Base-by-base conservation (phyloP, 768 basidiomycete species). In the Lactarius psammicola region DNA sequence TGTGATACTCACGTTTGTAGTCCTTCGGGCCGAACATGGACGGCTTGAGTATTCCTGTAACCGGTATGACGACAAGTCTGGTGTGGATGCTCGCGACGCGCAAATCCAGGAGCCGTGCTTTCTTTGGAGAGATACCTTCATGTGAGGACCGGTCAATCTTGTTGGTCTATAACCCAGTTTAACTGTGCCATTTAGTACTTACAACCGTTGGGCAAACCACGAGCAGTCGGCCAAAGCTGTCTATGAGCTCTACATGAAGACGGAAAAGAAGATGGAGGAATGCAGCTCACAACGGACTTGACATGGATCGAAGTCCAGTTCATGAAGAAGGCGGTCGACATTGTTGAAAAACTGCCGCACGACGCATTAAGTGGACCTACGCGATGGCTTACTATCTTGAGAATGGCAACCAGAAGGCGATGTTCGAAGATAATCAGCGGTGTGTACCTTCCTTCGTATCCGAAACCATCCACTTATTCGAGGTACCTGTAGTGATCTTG, bases 201-300 rank as follows among this genome's bases (percentile, higher is more conserved):
- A 98, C 81, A 98, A 97, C 76, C 92, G 97, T 46, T 99, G 94
- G 92, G 93, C 97, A 9, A 99, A 99, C 76, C 97, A 99, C 78
- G 97, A 99, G 74, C 95, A 97, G 75, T 97, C 95, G n/a, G 94
- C n/a, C 95, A 59, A 95, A 95, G 78, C 87, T 99, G 59, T 95
- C 96, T 20, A 76, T 18, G 94, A 98, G 69, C 80, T 98, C 49
- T 96, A 95, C 76, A 83, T 83, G 63, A 95, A 95, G 80, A 98
- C 96, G 15, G 95, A 99, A 84, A 95, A 96, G 85, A 98, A 98
- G 87, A 99, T 99, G 97, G 95, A 98, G 77, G 94, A 97, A 96
- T 98, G 90, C 97, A 98, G 80, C 84, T 94, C 68, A 89, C 88
- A 13, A 94, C 93, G 2, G 83, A 87, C 62, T 78, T 99, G 44